phyloP scores from a whole-genome alignment of 2,329 filamentous ascomycete species.

The Penicillium sp. region DNA sequence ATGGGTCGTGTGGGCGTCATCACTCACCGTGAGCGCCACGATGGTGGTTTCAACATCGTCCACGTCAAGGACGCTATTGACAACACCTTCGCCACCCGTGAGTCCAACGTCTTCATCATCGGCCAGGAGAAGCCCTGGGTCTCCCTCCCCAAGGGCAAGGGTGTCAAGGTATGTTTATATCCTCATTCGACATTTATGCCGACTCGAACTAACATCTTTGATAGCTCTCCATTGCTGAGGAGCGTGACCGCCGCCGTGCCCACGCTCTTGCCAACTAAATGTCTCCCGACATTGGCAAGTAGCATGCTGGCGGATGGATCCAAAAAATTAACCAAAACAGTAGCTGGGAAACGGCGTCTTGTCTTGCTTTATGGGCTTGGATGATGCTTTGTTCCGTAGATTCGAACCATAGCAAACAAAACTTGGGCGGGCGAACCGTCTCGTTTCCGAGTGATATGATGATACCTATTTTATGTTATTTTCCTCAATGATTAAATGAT shows the following conservation, averaged over 20 bases:
- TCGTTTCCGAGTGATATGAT: conserved; percentile 31
- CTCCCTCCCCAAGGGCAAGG: conserved; percentile 99
- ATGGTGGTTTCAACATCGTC: conserved; percentile 99
- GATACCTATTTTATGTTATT: conserved; percentile 31
- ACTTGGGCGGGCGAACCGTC: conserved; percentile 22
- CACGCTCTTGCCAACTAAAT: conserved; percentile 51
- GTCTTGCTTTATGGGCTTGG: conserved; percentile 36
- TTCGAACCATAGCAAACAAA: conserved; percentile 33
- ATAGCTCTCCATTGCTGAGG: conserved; percentile 91
- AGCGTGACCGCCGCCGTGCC: conserved; percentile 95
- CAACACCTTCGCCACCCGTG: conserved; percentile 99
- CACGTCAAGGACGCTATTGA: conserved; percentile 99
- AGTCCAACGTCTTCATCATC: conserved; percentile 99
- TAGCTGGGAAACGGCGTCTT: conserved; percentile 34
- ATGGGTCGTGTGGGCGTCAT: conserved; percentile 99
- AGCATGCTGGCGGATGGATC: conserved; percentile 15
- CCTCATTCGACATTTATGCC: neutral
- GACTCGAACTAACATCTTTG: conserved; percentile 18
- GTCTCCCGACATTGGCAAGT: conserved; percentile 21
- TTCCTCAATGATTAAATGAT: conserved; percentile 26
- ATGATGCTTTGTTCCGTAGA: conserved; percentile 33
- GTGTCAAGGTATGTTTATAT: conserved; percentile 68
- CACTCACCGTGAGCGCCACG: conserved; percentile 99
- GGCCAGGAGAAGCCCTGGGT: conserved; percentile 99
- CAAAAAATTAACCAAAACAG: conserved; percentile 26